Percentiles rank a stretch among this genome's conserved stretches.
These are phyloP conservation scores for Lachnellula willkommii DNA, from an alignment of 2,329 filamentous ascomycete genomes.

Conservation along the genomic window DNA sequence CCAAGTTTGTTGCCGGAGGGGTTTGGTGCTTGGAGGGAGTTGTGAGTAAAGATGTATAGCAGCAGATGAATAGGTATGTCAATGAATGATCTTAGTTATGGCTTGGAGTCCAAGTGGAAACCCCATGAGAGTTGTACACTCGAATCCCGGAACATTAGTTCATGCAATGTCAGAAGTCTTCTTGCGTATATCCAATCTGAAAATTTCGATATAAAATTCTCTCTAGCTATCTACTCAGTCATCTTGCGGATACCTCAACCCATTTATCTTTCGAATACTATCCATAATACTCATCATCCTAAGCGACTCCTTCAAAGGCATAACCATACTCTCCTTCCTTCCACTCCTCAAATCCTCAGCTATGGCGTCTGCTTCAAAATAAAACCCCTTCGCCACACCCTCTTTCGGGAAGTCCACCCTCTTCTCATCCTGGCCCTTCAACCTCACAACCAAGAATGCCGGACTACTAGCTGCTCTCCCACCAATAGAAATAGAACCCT, in stretches of 20 bases:
- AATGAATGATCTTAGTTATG: too few species aligned
- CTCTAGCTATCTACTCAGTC: too few species aligned
- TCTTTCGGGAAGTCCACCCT: constrained; percentile 34
- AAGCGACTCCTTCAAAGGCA: constrained; percentile 55
- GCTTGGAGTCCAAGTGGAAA: too few species aligned
- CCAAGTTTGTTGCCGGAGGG: constrained; percentile 5
- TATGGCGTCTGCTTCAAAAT: constrained; percentile 62
- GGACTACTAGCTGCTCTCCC: constrained; percentile 41
- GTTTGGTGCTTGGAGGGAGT: not conserved
- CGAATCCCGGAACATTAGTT: too few species aligned
- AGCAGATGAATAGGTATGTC: too few species aligned
- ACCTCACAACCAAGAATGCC: constrained; percentile 14
- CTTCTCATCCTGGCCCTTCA: constrained; percentile 28
- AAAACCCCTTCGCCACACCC: constrained; percentile 52
- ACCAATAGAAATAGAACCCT: constrained; percentile 57
- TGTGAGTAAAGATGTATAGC: constrained; percentile 12
- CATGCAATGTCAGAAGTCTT: too few species aligned
- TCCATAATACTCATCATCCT: constrained; percentile 66
- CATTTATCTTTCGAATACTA: constrained; percentile 55
- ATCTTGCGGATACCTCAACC: constrained; percentile 48
- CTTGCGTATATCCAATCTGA: too few species aligned
- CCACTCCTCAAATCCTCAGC: constrained; percentile 55
- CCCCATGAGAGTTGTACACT: too few species aligned
- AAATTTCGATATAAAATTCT: too few species aligned
- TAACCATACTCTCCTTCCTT: constrained; percentile 50